phyloP scores from a whole-genome alignment of 208 protist species.

The Strigomonas galati region DNA sequence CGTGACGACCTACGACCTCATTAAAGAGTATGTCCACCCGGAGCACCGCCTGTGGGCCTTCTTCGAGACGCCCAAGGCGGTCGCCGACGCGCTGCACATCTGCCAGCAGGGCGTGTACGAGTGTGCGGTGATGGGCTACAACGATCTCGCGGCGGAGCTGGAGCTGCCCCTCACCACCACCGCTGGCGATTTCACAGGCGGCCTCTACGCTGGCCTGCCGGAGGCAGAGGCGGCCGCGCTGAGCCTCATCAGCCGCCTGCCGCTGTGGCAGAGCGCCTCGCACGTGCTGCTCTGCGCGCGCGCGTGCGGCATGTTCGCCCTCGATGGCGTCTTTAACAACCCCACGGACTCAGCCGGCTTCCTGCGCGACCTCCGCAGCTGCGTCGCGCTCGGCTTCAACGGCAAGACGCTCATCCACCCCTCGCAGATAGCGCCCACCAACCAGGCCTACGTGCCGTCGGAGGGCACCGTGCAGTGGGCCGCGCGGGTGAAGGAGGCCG shows the following conservation, averaged over 20 bases:
- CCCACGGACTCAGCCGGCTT: slow-evolving; percentile 67
- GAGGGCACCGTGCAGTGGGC: slow-evolving; percentile 67
- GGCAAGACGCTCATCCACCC: slow-evolving; percentile 78
- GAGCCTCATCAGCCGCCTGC: slow-evolving; percentile 29
- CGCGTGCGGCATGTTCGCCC: slow-evolving; percentile 57
- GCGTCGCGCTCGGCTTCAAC: slow-evolving; percentile 69
- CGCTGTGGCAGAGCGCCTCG: slow-evolving; percentile 39
- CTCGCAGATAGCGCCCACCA: slow-evolving; percentile 56
- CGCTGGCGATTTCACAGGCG: neutral
- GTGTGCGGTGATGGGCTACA: slow-evolving; percentile 70
- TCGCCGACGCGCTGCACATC: slow-evolving; percentile 63
- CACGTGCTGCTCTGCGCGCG: slow-evolving; percentile 69
- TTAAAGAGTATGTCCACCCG: slow-evolving; percentile 70
- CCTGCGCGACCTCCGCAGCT: slow-evolving; percentile 37
- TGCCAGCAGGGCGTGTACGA: slow-evolving; percentile 59
- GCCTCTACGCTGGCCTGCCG: neutral
- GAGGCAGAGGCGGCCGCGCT: slow-evolving; percentile 16
- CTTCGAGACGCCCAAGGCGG: slow-evolving; percentile 69
- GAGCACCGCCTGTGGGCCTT: slow-evolving; percentile 78
- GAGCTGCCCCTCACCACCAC: slow-evolving; percentile 24
- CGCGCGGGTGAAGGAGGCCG: slow-evolving; percentile 29
- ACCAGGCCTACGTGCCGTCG: slow-evolving; percentile 58
- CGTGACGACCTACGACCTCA: slow-evolving; percentile 35
- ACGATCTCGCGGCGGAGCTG: slow-evolving; percentile 54
- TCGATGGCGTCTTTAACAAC: slow-evolving; percentile 80